Base-by-base conservation (phyloP, 1,139 yeast species). In the Blastobotrys petasosporus region DNA sequence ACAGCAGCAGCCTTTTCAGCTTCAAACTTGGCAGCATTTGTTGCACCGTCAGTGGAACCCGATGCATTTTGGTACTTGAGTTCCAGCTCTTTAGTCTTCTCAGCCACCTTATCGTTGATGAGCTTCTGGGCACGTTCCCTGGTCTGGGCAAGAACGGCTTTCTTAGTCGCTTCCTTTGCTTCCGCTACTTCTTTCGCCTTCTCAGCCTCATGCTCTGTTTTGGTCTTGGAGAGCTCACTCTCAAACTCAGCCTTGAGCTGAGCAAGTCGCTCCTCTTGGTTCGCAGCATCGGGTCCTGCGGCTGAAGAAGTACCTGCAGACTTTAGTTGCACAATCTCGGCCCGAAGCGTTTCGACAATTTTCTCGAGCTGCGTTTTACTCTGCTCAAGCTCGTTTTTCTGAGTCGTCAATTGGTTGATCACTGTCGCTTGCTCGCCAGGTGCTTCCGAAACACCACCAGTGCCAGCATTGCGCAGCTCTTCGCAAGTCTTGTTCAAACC, bases 401-500 rank as follows among this genome's bases (percentile, higher is more conserved):
- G 25, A 4, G 25, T 7, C 4, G 25, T 20, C 25, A 20, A 20
- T 20, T 20, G 25, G 6, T 20, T 7, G 7, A 20, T 20, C 7
- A 7, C 25, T 4, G 25, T 20, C 6, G 25, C 7, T 7, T 20
- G 25, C 4, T 20, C 25, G 25, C 25, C 25, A 20, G 25, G 7
- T 20, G 25, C 25, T 20, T 20, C 25, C 10, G 37, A 6, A 11
- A 5, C 11, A 2, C 28, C 41, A 30, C 20, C 32, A 16, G 33
- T 25, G 20, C 29, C 36, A 15, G 25, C 30, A 7, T 17, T 15
- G 28, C 35, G 20, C 8, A 41, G 31, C 29, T 33, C 39, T 32
- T 51, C 49, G 29, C 53, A 50, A 37, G 44, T 32, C 30, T 41
- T 42, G 32, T 34, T 15, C 37, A 44, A 29, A 31, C 31, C 33